Base-by-base conservation (phyloP, 768 basidiomycete genomes). In the Paxillus rubicundulus region DNA sequence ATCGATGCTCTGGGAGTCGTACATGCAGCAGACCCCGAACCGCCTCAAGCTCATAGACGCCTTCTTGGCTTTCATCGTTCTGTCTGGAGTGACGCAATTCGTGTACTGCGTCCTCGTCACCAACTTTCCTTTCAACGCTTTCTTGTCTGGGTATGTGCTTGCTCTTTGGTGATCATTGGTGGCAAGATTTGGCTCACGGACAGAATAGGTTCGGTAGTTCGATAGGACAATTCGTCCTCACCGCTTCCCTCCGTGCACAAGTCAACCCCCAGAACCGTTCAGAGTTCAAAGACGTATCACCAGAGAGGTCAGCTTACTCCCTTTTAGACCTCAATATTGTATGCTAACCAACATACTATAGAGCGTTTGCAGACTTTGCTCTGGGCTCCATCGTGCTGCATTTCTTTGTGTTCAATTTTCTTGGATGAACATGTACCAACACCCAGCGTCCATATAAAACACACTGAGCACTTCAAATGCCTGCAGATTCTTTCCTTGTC, bases 321-420 rank as follows among this genome's bases (percentile, higher is more conserved):
- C 2, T 20, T 10, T 33, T 36, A 16, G 33, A 5, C 28, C 4
- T 8, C 9, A 7, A 30, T 52, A 10, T 2, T 14, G 47, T 30
- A 40, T 47, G 7, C 33, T 33, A 47, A 45, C 21, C 27, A 16
- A 12, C 42, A 46, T 33, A 27, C 43, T 52, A 16, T 66, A 99
- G 97, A 64, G 97, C 97, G 17, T 99, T 99, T 64, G 95, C 91
- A 41, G 97, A 99, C 65, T 99, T 98, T 65, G 89, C 89, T 24
- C 70, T 95, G 41, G 94, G 94, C n/a, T 95, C 92, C 3, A 86
- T 98, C 56, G 85, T 98, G 36, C 78, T 99, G 32, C 97, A 99
- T 71, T 94, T 98, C 77, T 99, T 98, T 69, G 95, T 97, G 54
- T 98, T 86, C 80, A 98, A 98, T 74, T 98, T 97, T 80, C 80